Conservation (phyloP, 2,329 filamentous ascomycete genomes). For the Aspergillus spinulosporus region DNA sequence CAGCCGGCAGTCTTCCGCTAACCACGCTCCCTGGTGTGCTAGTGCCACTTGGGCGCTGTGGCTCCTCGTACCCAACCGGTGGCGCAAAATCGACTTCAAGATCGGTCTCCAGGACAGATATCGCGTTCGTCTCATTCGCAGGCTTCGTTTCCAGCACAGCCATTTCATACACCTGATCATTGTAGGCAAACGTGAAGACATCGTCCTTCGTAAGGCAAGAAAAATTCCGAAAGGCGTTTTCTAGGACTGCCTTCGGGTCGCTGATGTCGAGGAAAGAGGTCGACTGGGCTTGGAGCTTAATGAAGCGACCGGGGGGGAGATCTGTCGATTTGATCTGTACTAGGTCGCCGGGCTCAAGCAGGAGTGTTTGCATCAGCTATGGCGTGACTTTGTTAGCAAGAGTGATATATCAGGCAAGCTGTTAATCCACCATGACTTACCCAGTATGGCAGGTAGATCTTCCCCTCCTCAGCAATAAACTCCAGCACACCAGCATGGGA, state of each 20-base stretch:
- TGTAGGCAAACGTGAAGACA: conserved; percentile 94
- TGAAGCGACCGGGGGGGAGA: conserved; percentile 82
- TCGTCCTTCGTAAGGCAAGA: conserved; percentile 90
- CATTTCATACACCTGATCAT: conserved; percentile 89
- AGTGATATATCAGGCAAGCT: not conserved
- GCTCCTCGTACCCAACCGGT: conserved; percentile 91
- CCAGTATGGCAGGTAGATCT: conserved; percentile 95
- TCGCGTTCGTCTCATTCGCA: conserved; percentile 73
- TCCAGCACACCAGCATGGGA: conserved; percentile 95
- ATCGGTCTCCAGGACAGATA: conserved; percentile 95
- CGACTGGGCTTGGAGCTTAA: conserved; percentile 95
- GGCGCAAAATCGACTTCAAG: conserved; percentile 94
- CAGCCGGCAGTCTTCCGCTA: conserved; percentile 62
- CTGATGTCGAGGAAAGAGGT: conserved; percentile 93
- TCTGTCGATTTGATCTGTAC: conserved; percentile 95
- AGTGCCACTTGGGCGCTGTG: conserved; percentile 74
- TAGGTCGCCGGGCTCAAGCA: conserved; percentile 87
- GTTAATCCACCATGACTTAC: conserved; percentile 49
- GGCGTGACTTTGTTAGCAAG: conserved; percentile 8
- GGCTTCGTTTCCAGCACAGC: conserved; percentile 93
- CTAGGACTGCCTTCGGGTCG: conserved; percentile 93
- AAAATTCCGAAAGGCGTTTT: conserved; percentile 95
- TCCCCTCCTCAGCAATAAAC: conserved; percentile 95
- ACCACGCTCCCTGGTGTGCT: conserved; percentile 74
- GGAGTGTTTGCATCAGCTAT: conserved; percentile 90